Evolutionary conservation across 805 yeast species (phyloP).

Genomic region (Grigorovia humatica): DNA sequence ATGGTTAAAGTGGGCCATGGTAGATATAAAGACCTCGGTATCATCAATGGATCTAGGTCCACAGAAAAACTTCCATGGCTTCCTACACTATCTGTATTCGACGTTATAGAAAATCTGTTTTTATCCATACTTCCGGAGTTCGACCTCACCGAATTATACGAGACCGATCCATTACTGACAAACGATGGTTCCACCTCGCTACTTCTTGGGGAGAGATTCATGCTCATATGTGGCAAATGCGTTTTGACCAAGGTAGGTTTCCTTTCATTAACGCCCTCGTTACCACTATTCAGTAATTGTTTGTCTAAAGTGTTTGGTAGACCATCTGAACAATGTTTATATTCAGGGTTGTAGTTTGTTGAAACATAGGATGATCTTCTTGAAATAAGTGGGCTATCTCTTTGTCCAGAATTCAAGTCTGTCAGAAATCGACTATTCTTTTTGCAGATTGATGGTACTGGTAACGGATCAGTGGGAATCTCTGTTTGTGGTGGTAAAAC

Average conservation of each 20-base stretch:
- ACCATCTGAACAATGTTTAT: conserved; percentile 8
- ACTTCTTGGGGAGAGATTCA: neutral
- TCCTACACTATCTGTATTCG: conserved; percentile 8
- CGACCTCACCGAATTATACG: neutral
- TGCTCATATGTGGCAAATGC: neutral
- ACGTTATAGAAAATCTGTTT: conserved; percentile 5
- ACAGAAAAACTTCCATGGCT: conserved; percentile 7
- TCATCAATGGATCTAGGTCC: conserved; percentile 47
- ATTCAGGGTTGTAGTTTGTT: conserved; percentile 10
- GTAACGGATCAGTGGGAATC: conserved; percentile 44
- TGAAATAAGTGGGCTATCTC: conserved; percentile 22
- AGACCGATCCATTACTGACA: neutral
- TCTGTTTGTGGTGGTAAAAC: conserved; percentile 46
- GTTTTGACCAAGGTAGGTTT: neutral
- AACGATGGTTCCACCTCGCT: neutral
- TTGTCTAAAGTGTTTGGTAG: conserved; percentile 15
- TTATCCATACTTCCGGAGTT: conserved; percentile 2
- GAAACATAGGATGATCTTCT: conserved; percentile 12
- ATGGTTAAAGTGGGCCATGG: conserved; percentile 57
- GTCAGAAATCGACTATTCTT: conserved; percentile 8
- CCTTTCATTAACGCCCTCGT: neutral
- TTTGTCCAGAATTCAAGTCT: conserved; percentile 7
- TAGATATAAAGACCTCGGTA: conserved; percentile 59
- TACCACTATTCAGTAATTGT: conserved; percentile 10
- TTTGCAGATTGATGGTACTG: conserved; percentile 26